These are phyloP conservation scores for Calonectria hongkongensis DNA, from an alignment of 2,329 filamentous ascomycete genomes.

Conservation along the genomic window DNA sequence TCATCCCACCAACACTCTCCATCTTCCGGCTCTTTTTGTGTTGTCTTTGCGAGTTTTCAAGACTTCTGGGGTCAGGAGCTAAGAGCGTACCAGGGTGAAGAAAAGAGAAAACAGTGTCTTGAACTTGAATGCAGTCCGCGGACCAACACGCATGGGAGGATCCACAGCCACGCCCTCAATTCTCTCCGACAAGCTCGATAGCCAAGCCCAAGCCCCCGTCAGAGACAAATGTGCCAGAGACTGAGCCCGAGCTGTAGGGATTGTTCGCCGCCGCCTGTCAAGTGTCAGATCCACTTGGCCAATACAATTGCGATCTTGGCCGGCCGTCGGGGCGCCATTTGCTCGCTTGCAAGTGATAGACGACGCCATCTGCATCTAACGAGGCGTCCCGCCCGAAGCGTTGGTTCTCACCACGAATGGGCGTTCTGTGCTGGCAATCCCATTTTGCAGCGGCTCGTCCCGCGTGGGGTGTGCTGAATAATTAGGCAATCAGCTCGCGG, in stretches of 20 bases:
- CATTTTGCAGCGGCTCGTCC: conserved; percentile 37
- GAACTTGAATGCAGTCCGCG: conserved; percentile 3
- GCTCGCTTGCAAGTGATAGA: background rate
- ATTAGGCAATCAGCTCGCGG: conserved; percentile 32
- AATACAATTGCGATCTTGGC: background rate
- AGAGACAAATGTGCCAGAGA: conserved; percentile 2
- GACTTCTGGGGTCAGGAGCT: background rate
- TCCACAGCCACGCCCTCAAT: conserved; percentile 7
- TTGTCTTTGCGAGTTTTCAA: background rate
- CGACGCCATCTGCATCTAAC: conserved; percentile 23
- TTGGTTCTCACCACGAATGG: conserved; percentile 12
- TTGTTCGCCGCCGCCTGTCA: conserved; percentile 10
- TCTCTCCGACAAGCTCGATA: background rate
- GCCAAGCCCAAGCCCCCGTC: background rate
- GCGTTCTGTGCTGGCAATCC: conserved; percentile 17
- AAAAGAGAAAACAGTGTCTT: background rate
- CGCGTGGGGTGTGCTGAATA: conserved; percentile 11
- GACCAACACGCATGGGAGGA: conserved; percentile 9
- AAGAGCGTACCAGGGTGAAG: background rate
- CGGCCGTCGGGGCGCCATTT: background rate
- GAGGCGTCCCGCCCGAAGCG: conserved; percentile 16
- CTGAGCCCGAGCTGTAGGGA: conserved; percentile 4
- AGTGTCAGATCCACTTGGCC: conserved; percentile 23
- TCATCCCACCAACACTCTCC: background rate
- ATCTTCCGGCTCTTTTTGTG: background rate